phyloP scores from a whole-genome alignment of 305 asterid genomes.

The Vinca major region DNA sequence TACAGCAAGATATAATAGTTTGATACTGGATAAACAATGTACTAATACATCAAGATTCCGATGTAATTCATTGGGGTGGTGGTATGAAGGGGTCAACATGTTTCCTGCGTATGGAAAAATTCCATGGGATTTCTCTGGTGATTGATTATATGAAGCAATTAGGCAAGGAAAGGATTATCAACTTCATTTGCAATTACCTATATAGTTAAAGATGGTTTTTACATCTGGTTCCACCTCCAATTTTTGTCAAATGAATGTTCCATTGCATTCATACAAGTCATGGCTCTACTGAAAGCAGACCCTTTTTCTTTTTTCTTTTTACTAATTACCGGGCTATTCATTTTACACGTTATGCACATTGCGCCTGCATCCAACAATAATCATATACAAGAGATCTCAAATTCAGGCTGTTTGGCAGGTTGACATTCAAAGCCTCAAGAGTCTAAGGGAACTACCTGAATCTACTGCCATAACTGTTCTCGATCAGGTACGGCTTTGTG shows the following conservation, averaged over 20 bases:
- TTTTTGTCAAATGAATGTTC: neutral
- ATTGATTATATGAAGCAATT: neutral
- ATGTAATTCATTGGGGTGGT: neutral
- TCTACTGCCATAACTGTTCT: constrained; percentile 66
- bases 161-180: neutral
- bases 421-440: constrained; percentile 45
- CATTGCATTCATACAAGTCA: neutral
- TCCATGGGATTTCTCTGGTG: neutral
- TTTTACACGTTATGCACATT: neutral
- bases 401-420: constrained; percentile 41
- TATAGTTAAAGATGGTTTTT: neutral
- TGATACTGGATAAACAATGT: neutral
- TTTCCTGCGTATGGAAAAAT: neutral
- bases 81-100: too few species aligned
- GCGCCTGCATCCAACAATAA: neutral
- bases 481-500: constrained; percentile 60
- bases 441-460: constrained; percentile 65
- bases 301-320: neutral
- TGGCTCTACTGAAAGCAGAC: too few species aligned
- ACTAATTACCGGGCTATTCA: neutral
- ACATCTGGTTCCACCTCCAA: neutral
- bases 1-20: neutral
- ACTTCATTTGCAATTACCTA: neutral
- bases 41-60: neutral
- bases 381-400: neutral